Conservation (phyloP, 2,329 filamentous ascomycete genomes). For the Westerdykella aurantiaca region DNA sequence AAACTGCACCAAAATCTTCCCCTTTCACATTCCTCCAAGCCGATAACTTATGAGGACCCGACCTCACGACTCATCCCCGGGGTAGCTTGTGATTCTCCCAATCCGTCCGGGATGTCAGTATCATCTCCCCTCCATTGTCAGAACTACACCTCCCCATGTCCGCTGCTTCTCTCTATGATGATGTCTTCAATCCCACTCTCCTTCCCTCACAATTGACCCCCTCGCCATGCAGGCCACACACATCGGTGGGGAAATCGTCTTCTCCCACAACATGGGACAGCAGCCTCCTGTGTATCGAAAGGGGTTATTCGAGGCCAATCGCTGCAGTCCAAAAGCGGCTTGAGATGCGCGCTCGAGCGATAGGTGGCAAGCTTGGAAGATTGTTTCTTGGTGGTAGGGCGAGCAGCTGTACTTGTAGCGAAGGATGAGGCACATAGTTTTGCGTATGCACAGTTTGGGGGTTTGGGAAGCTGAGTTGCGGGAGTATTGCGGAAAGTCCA, state of each 20-base stretch:
- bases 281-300: background rate
- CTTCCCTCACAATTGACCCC: no score
- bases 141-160: no score
- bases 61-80: no score
- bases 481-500: no score
- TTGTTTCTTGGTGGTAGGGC: conserved; percentile 10
- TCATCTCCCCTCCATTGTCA: no score
- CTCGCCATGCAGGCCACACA: conserved; percentile 12
- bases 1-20: no score
- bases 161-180: no score
- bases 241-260: conserved; percentile 11
- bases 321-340: background rate
- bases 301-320: conserved; percentile 5
- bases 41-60: no score
- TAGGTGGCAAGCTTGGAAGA: conserved; percentile 14
- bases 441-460: background rate
- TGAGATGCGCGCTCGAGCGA: background rate
- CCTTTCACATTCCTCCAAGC: no score
- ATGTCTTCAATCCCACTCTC: no score
- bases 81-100: no score
- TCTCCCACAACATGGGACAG: conserved; percentile 16
- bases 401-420: conserved; percentile 15
- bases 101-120: no score
- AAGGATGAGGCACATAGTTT: conserved; percentile 15
- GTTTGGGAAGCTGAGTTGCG: background rate